phyloP scores from a whole-genome alignment of 306 rosid genomes.

The Prunus fruticosa region DNA sequence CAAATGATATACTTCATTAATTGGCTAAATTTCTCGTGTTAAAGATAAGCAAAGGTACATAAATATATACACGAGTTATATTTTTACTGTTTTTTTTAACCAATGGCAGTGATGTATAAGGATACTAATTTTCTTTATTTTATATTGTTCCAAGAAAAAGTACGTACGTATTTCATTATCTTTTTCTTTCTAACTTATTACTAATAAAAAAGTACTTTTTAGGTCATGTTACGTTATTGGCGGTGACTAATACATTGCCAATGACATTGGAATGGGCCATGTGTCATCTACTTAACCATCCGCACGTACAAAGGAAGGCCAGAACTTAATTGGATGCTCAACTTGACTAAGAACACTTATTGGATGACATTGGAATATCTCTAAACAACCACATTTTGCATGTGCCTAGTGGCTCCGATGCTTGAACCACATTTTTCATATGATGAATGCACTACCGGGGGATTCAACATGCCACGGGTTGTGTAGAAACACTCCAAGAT shows the following conservation, averaged over 20 bases:
- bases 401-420: constrained; percentile 40
- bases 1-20: too few relatives aligned
- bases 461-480: constrained; percentile 42
- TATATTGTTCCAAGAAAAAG: too few relatives aligned
- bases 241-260: constrained; percentile 58
- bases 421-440: constrained; percentile 47
- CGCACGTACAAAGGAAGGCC: constrained; percentile 36
- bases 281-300: constrained; percentile 49
- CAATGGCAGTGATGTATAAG: too few relatives aligned
- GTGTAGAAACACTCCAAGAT: constrained; percentile 20
- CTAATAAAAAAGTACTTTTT: not conserved
- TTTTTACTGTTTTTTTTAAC: too few relatives aligned
- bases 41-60: too few relatives aligned
- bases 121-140: too few relatives aligned
- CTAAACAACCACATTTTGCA: constrained; percentile 41
- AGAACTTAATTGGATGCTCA: constrained; percentile 35
- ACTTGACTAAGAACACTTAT: constrained; percentile 32
- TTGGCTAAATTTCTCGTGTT: too few relatives aligned
- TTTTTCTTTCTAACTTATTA: too few relatives aligned
- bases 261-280: constrained; percentile 58
- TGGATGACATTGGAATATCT: constrained; percentile 37
- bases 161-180: too few relatives aligned
- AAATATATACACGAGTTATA: too few relatives aligned
- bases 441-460: constrained; percentile 33
- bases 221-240: constrained; percentile 34